Base-by-base conservation (phyloP, 768 basidiomycete species). In the Amanita pallidorosea region DNA sequence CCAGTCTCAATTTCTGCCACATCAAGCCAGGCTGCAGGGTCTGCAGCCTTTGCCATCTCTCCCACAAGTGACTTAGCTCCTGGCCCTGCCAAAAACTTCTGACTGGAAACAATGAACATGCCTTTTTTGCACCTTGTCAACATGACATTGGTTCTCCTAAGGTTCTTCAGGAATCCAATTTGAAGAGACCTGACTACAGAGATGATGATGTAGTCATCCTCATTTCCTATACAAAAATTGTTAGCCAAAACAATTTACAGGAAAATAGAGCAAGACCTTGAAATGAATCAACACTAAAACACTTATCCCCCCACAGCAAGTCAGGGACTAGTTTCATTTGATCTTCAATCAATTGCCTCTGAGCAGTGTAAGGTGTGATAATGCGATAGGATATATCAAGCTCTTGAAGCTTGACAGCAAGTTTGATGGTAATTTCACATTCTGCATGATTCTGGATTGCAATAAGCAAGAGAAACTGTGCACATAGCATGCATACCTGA, bases 211-310 rank as follows among this genome's bases (percentile, higher is more conserved):
- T 76, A 80, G 49, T 90, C 81, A 48, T 84, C 84, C 59, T 92
- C 89, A 72, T 91, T 90, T 9, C 88, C 89, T 90, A 55, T 3
- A 36, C 8, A 17, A 35, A 7, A 20, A 47, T 36, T 45, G 56
- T 42, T 25, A 49, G 11, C 15, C 37, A 33, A 15, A 7, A 18
- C 12, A 4, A 22, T 20, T 13, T 27, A 38, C 22, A 7, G 17
- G 13, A 23, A 38, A 38, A 18, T n/a, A 35, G 35, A 15, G 23
- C 2, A 17, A 13, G 53, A 85, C 88, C 87, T 79, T 89, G 88
- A 54, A 89, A 89, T 7, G 86, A 83, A 61, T 90, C 88, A 53
- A 90, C 84, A 75, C 85, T 89, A 63, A 88, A 90, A 58, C 81
- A 83, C 51, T 75, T 88, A 57, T 90, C 75, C 31, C 71, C 66